These are phyloP conservation scores for Pezizomycotina sp. DNA, from an alignment of 2,329 filamentous ascomycete genomes.

Conservation along the genomic window DNA sequence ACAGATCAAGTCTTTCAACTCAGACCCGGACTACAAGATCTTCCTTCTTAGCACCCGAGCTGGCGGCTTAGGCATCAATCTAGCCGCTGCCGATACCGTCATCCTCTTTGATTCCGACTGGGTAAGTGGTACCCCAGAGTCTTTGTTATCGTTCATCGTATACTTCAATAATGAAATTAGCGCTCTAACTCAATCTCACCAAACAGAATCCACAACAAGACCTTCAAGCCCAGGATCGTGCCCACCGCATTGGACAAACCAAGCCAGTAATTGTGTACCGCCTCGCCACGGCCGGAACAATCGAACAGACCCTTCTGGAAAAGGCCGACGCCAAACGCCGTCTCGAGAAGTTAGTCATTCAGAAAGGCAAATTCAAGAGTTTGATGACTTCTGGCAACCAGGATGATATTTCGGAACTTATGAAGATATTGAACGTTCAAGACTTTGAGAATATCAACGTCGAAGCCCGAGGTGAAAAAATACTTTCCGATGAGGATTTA, in stretches of 20 bases:
- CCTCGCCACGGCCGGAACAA: conserved; percentile 79
- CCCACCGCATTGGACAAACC: conserved; percentile 86
- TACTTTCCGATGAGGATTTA: conserved; percentile 62
- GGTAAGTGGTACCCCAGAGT: conserved; percentile 20
- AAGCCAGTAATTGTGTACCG: conserved; percentile 84
- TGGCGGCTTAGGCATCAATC: conserved; percentile 88
- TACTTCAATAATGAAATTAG: background rate
- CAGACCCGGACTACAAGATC: conserved; percentile 46
- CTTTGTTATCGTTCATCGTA: too few species aligned
- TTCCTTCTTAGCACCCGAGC: conserved; percentile 84
- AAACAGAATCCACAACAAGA: conserved; percentile 97
- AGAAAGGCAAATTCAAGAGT: conserved; percentile 69
- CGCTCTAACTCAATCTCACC: conserved; percentile 25
- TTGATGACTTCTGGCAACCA: conserved; percentile 39
- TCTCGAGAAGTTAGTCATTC: conserved; percentile 86
- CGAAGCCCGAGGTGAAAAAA: conserved; percentile 40
- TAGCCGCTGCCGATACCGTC: conserved; percentile 80
- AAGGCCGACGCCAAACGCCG: conserved; percentile 83
- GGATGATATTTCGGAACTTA: conserved; percentile 40
- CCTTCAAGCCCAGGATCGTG: conserved; percentile 86
- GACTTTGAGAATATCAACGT: conserved; percentile 52
- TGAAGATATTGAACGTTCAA: conserved; percentile 49
- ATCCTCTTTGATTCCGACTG: conserved; percentile 62
- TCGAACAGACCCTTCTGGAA: conserved; percentile 73
- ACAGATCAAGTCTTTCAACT: conserved; percentile 60